Percentiles rank a stretch among this genome's conserved stretches.
Evolutionary conservation across 371 early-diverging fungal species (phyloP).

Genomic region (Rhizopus stolonifer): DNA sequence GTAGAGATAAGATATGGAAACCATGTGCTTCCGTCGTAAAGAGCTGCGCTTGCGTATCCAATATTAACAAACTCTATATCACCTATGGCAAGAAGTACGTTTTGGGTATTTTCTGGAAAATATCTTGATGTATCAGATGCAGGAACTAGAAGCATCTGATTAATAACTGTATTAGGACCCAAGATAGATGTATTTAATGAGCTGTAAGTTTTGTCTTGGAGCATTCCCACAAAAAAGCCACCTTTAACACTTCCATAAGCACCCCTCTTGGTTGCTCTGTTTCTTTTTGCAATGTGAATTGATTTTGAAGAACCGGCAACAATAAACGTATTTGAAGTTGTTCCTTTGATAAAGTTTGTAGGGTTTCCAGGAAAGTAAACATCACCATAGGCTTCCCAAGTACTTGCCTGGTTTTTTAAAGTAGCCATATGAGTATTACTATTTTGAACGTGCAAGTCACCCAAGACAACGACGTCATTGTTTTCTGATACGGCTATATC

Average conservation of each 20-base stretch:
- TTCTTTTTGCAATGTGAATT: background rate
- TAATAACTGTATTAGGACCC: conserved; percentile 4
- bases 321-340: background rate
- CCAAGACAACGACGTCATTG: conserved; percentile 2
- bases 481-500: conserved; percentile 26
- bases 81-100: conserved; percentile 52
- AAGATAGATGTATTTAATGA: background rate
- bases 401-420: background rate
- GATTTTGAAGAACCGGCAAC: conserved; percentile 7
- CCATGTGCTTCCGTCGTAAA: conserved; percentile 62
- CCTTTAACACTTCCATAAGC: background rate
- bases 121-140: conserved; percentile 7
- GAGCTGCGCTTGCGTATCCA: conserved; percentile 55
- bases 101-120: conserved; percentile 28
- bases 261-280: background rate
- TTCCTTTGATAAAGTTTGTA: background rate
- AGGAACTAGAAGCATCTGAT: conserved; percentile 40
- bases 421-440: conserved; percentile 1
- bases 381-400: background rate
- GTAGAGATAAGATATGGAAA: conserved; percentile 57
- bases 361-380: conserved; percentile 4
- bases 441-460: conserved; percentile 7
- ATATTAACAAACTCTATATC: conserved; percentile 40
- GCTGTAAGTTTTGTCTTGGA: background rate
- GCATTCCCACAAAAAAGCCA: conserved; percentile 7